These are phyloP conservation scores for Eucalyptus rudis DNA, from an alignment of 345 rosid species.

Conservation along the genomic window DNA sequence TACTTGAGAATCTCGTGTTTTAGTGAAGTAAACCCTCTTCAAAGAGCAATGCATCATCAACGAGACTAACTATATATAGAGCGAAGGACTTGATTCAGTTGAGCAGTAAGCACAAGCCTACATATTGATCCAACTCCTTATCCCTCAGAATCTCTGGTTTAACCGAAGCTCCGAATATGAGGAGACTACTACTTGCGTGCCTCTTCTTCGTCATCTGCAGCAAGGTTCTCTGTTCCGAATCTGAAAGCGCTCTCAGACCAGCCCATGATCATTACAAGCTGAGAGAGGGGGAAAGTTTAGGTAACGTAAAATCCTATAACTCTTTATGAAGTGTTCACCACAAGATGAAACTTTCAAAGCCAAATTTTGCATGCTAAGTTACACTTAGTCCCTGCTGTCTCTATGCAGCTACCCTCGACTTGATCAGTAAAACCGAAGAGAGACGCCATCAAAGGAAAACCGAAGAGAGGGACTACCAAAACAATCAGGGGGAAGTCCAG, in stretches of 20 bases:
- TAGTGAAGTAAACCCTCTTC: neutral
- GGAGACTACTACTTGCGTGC: neutral
- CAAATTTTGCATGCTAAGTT: neutral
- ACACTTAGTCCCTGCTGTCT: neutral
- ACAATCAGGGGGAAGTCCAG: neutral
- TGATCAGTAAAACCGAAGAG: neutral
- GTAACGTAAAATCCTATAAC: neutral
- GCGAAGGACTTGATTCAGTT: neutral
- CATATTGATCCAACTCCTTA: neutral
- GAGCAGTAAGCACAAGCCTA: neutral
- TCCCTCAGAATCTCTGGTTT: neutral
- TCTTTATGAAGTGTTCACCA: neutral
- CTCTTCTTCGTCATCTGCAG: neutral
- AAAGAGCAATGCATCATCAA: neutral
- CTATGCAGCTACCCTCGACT: neutral
- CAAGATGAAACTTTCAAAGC: neutral
- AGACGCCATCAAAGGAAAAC: neutral
- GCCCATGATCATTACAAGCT: neutral
- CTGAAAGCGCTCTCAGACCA: neutral
- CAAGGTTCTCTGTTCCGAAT: neutral
- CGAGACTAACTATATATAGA: neutral
- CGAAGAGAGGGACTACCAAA: neutral
- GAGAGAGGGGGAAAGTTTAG: neutral
- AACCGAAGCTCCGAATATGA: neutral
- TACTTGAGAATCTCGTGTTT: neutral